Evolutionary conservation across 1,284 basidiomycete species (phyloP).

Genomic region (Melanopsichium pennsylvanicum): DNA sequence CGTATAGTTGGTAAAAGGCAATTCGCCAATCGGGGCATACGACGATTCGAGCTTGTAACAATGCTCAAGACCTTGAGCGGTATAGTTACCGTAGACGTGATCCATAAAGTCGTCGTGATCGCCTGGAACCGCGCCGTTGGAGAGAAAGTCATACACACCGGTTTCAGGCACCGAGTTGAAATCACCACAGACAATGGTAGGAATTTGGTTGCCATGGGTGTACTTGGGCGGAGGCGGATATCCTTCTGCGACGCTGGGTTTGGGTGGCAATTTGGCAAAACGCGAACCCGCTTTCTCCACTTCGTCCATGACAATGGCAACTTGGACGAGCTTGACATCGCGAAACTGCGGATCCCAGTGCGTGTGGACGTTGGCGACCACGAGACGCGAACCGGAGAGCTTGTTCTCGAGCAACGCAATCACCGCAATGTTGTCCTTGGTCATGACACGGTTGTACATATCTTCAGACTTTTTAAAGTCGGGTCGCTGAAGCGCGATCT

Average conservation of each 20-base stretch:
- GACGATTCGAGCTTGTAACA: slow-evolving; percentile 82
- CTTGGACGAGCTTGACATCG: slow-evolving; percentile 97
- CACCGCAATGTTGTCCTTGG: slow-evolving; percentile 93
- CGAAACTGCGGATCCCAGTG: slow-evolving; percentile 91
- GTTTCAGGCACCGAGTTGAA: slow-evolving; percentile 89
- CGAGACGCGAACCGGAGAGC: slow-evolving; percentile 82
- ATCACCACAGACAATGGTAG: slow-evolving; percentile 89
- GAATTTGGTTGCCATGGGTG: slow-evolving; percentile 84
- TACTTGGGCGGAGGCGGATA: slow-evolving; percentile 73
- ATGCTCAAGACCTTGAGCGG: slow-evolving; percentile 85
- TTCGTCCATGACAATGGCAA: slow-evolving; percentile 89
- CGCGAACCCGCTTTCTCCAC: slow-evolving; percentile 85
- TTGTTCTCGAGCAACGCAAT: slow-evolving; percentile 86
- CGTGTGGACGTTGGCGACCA: slow-evolving; percentile 90
- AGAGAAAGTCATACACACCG: slow-evolving; percentile 91
- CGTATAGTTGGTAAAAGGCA: slow-evolving; percentile 88
- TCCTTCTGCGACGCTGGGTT: slow-evolving; percentile 67
- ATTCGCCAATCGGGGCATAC: slow-evolving; percentile 70
- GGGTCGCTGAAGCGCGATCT: slow-evolving; percentile 87
- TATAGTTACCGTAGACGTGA: slow-evolving; percentile 90
- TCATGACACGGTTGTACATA: slow-evolving; percentile 98
- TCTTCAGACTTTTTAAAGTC: slow-evolving; percentile 99
- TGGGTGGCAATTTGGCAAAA: slow-evolving; percentile 85
- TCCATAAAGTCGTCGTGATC: slow-evolving; percentile 92
- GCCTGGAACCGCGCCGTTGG: slow-evolving; percentile 72